Percentiles rank a stretch among this genome's conserved stretches.
These are phyloP conservation scores for Volvox carteri DNA, from an alignment of 163 green algal species.

Conservation along the genomic window DNA sequence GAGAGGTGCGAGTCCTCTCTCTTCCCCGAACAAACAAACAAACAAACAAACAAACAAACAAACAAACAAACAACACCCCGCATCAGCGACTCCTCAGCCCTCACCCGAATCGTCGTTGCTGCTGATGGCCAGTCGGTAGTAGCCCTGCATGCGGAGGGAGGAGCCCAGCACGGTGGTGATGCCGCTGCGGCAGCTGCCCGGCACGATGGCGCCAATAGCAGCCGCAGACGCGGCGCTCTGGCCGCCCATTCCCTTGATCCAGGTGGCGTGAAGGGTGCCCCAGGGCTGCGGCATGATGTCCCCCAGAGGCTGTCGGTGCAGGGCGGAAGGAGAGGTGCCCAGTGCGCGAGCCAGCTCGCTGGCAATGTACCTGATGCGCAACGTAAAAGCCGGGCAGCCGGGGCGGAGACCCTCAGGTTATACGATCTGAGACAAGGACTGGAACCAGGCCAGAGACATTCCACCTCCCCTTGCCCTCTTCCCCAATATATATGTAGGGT, in stretches of 20 bases:
- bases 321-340: slow-evolving; percentile 36
- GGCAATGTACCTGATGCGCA: slow-evolving; percentile 52
- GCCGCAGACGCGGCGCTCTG: neutral
- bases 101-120: slow-evolving; percentile 46
- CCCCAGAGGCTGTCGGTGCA: slow-evolving; percentile 36
- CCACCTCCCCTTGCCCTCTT: slow-evolving; percentile 30
- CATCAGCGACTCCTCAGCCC: too few relatives aligned
- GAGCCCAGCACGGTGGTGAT: slow-evolving; percentile 49
- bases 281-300: slow-evolving; percentile 63
- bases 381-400: slow-evolving; percentile 43
- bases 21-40: too few relatives aligned
- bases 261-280: slow-evolving; percentile 36
- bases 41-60: too few relatives aligned
- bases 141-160: slow-evolving; percentile 38
- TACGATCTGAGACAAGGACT: too few relatives aligned
- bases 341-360: slow-evolving; percentile 54
- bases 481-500: too few relatives aligned
- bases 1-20: too few relatives aligned
- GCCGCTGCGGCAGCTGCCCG: slow-evolving; percentile 49
- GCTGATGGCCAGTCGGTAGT: slow-evolving; percentile 45
- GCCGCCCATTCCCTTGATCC: slow-evolving; percentile 45
- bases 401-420: too few relatives aligned
- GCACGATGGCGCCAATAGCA: neutral
- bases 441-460: neutral
- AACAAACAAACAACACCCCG: too few relatives aligned